phyloP scores from a whole-genome alignment of 2,329 filamentous ascomycete genomes.

The Pseudopithomyces maydicus region DNA sequence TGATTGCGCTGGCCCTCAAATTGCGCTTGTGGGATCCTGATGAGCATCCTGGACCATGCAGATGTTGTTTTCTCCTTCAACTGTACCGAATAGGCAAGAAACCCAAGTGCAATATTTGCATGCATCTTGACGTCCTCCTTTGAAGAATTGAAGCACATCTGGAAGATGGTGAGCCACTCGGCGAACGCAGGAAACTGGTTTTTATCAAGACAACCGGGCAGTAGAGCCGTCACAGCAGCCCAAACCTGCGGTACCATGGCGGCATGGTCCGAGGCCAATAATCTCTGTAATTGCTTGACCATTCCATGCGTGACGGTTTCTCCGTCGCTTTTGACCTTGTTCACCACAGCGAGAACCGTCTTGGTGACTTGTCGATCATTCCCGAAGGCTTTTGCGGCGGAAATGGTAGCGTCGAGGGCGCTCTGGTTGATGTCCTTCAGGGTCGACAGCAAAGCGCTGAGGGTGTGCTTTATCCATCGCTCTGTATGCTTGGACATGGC shows the following conservation, averaged over 20 bases:
- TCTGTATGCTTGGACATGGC: conserved; percentile 72
- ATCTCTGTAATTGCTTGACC: conserved; percentile 65
- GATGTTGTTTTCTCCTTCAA: conserved; percentile 63
- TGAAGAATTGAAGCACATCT: conserved; percentile 81
- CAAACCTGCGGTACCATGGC: conserved; percentile 83
- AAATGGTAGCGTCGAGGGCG: conserved; percentile 75
- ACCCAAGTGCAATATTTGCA: conserved; percentile 84
- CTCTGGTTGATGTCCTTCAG: conserved; percentile 76
- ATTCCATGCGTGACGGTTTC: conserved; percentile 61
- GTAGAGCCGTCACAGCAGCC: conserved; percentile 79
- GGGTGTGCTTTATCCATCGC: conserved; percentile 82
- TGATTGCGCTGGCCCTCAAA: conserved; percentile 53
- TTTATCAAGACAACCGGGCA: conserved; percentile 66
- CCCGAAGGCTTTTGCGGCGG: conserved; percentile 72
- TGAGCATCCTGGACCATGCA: conserved; percentile 44
- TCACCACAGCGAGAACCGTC: conserved; percentile 68
- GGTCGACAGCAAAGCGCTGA: conserved; percentile 79
- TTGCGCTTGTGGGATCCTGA: conserved; percentile 33
- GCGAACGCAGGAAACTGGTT: conserved; percentile 73
- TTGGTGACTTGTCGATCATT: conserved; percentile 71
- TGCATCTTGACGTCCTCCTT: conserved; percentile 68
- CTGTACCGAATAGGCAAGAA: conserved; percentile 76
- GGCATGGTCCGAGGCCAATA: conserved; percentile 63
- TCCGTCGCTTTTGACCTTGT: conserved; percentile 65
- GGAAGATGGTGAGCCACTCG: conserved; percentile 78